These are phyloP conservation scores for Arabis hirsuta DNA, from an alignment of 345 rosid genomes.

Conservation along the genomic window DNA sequence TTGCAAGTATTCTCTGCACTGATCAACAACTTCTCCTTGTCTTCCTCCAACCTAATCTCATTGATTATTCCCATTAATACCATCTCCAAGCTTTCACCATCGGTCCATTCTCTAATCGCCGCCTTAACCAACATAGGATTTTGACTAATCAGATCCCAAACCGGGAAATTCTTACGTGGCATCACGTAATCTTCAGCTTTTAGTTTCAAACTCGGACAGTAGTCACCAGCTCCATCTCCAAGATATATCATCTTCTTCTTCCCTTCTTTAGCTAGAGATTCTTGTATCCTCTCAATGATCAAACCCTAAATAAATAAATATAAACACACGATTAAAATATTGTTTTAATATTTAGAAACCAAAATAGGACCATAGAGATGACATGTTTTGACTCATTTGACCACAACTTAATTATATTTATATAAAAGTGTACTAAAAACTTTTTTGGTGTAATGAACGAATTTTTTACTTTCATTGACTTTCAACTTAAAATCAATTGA, in stretches of 20 bases:
- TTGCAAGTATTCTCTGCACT: slow-evolving; percentile 32
- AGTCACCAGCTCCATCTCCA: slow-evolving; percentile 88
- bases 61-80: slow-evolving; percentile 48
- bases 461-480: too few relatives aligned
- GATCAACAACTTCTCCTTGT: slow-evolving; percentile 31
- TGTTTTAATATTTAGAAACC: not conserved
- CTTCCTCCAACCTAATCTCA: slow-evolving; percentile 38
- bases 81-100: slow-evolving; percentile 65
- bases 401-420: not conserved
- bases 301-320: slow-evolving; percentile 48
- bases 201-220: slow-evolving; percentile 81
- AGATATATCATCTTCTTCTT: slow-evolving; percentile 65
- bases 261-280: slow-evolving; percentile 54
- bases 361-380: slow-evolving; percentile 18
- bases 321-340: not conserved
- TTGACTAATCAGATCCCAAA: slow-evolving; percentile 70
- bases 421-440: not conserved
- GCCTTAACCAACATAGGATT: slow-evolving; percentile 66
- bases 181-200: slow-evolving; percentile 56
- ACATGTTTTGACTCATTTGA: slow-evolving; percentile 7
- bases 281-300: slow-evolving; percentile 69
- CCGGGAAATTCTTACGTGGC: slow-evolving; percentile 89
- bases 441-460: not conserved
- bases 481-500: too few relatives aligned
- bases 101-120: slow-evolving; percentile 70